Base-by-base conservation (phyloP, 1,284 basidiomycete species). In the Phellopilus nigrolimitatus region DNA sequence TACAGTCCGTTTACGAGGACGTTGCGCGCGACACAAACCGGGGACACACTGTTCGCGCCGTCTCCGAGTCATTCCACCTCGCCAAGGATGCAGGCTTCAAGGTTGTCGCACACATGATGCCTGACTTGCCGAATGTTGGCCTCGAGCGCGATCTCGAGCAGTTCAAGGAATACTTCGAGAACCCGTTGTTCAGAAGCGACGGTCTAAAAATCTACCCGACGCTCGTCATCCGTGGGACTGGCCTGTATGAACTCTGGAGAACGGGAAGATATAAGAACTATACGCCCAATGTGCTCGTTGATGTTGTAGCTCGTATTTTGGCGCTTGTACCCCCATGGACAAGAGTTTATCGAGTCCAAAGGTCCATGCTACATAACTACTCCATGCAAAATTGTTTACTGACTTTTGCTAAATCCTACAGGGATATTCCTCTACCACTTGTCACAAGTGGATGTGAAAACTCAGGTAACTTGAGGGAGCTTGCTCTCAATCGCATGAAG, bases 61-160 rank as follows among this genome's bases (percentile, higher is more conserved):
- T 98, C 49, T 88, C 90, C 54, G 95, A 99, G 68, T 94, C 91
- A 4, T 99, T 99, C 72, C 97, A 99, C 64, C 83, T 99, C 60
- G 89, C 95, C 30, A 99, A 99, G 69, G 95, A 99, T 62, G 95
- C 95, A 1, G 95, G 95, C 8, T 99, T 98, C 85, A 99, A 99
- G 72, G 93, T 97, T 51, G 95, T 97, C 36, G 93, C 93, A 15
- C 94, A 97, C 65, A 97, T 97, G 94, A 97, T 97, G 94, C 89
- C 93, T 49, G 86, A 97, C 70, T 79, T 99, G 5, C 97, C 97
- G 10, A 99, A 99, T 66, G 92, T 99, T 50, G 95, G 95, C 37
- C 81, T 97, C 49, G 95, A 99, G 71, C 82, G 95, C 42, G 95
- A 99, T 66, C 83, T 99, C 53, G 95, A 95, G 66, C 97, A 99